Base-by-base conservation (phyloP, 129 eudicot species). In the Glebionis coronaria region DNA sequence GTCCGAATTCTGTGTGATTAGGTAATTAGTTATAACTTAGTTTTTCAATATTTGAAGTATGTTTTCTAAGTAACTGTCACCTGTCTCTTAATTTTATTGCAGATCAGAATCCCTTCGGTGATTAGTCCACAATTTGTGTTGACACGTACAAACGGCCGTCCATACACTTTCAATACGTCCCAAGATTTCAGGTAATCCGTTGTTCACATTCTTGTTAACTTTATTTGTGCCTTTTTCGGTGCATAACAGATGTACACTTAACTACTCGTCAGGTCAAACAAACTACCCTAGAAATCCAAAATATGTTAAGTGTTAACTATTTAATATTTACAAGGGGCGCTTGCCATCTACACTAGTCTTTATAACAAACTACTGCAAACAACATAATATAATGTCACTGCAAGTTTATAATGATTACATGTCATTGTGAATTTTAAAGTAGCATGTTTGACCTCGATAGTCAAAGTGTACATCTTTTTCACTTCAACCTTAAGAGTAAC, bases 21-120 rank as follows among this genome's bases (percentile, higher is more conserved):
- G 2, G 40, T 35, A 6, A 35, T 35, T 35, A 5, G 6, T 5
- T 6, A 35, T 29, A 29, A 29, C 40, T 35, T 35, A 5, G 9
- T 1, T 35, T 35, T 35, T 9, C 40, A 35, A 35, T 35, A 35
- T 35, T 35, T 35, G 40, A 35, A 12, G 44, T 5, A 35, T 35
- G 1, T 35, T 14, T 59, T 59, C 11, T 56, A 0, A 6, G 45
- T 59, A 35, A 56, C 12, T 65, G 6, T 65, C 52, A 13, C 13
- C 16, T 53, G 12, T 55, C 53, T 64, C 20, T 1, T 35, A 4
- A 53, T 46, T 23, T 20, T 47, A 44, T 81, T 80, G 81, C 88
- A 94, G 99, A 94, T 94, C 73, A 87, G 70, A 74, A 87, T 89
- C 73, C 99, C 95, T 29, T 40, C 84, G 9, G 97, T 97, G 56